Evolutionary conservation across 805 yeast species (phyloP).

Genomic region (Pichia sporocuriosa): DNA sequence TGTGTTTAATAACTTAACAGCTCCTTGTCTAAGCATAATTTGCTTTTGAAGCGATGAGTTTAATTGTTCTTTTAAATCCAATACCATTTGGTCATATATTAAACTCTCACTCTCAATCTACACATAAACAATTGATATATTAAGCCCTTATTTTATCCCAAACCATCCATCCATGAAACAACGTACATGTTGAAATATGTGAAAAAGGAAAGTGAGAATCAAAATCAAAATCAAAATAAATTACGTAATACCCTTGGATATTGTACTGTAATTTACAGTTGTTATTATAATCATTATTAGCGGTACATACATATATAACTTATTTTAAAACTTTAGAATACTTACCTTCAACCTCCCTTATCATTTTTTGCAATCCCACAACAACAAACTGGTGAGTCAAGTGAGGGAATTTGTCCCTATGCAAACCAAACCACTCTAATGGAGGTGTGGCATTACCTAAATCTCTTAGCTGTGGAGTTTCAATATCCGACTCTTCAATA

Average conservation of each 20-base stretch:
- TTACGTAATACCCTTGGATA: too few relatives aligned
- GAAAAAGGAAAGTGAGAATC: neutral
- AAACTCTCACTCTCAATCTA: too few relatives aligned
- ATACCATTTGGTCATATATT: too few relatives aligned
- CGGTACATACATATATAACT: neutral
- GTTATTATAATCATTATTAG: too few relatives aligned
- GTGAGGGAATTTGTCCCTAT: constrained; percentile 78
- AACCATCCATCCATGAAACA: too few relatives aligned
- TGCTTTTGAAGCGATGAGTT: neutral
- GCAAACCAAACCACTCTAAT: constrained; percentile 94
- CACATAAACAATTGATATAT: too few relatives aligned
- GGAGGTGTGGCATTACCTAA: constrained; percentile 98
- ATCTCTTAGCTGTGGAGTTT: constrained; percentile 84
- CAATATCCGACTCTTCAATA: constrained; percentile 69
- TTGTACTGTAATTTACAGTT: too few relatives aligned
- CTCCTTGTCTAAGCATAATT: constrained; percentile 1
- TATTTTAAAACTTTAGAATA: constrained; percentile 45
- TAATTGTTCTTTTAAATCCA: neutral
- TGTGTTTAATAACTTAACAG: constrained; percentile 3
- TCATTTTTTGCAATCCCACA: constrained; percentile 64
- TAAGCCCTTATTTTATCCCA: too few relatives aligned
- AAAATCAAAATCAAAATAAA: neutral
- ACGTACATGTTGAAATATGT: neutral
- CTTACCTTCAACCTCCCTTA: constrained; percentile 56
- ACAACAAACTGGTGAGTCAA: constrained; percentile 78